Base-by-base conservation (phyloP, 345 rosid genomes). In the Pistacia vera region DNA sequence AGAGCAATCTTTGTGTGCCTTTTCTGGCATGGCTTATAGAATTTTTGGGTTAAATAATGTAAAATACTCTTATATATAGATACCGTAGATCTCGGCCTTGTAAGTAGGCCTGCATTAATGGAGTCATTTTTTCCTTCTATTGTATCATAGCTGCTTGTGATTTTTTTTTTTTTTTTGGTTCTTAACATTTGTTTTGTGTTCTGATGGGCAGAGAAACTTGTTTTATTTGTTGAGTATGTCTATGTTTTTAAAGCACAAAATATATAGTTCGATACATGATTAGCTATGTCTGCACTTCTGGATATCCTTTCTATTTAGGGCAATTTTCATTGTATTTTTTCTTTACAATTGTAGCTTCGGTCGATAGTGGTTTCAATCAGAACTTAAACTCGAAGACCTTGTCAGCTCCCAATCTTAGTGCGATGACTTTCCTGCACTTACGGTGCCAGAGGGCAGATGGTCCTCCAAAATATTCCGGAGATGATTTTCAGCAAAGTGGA, bases 351-450 rank as follows among this genome's bases (percentile, higher is more conserved):
- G 86, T 85, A 96, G 99, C 97, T 92, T 73, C 98, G 93, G 97
- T 88, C 16, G 99, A 96, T 79, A 88, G 91, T 72, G 90, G 93
- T 76, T 78, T 92, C 84, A 84, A 76, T 85, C 98, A 90, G 78
- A 96, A 85, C 80, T 73, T 85, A 41, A 91, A 81, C 87, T 78
- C 93, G 33, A 96, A 92, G 88, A 63, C 89, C 41, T 78, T 88
- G 71, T 79, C 94, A 51, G 84, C 92, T 78, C 95, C 99, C 75
- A 89, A 82, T 88, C 94, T 92, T 30, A 87, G 82, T 77, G 84
- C 91, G 4, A 65, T 89, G 88, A 96, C 83, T 96, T 96, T 81
- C 99, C 99, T 41, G 90, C 94, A 11, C 94, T 96, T 61, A 77
- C 87, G 49, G 83, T 81, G 65, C 73, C 87, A 61, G 95, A 88